Evolutionary conservation across 495 filamentous ascomycete species (phyloP).

Genomic region (Penicillium manginii): DNA sequence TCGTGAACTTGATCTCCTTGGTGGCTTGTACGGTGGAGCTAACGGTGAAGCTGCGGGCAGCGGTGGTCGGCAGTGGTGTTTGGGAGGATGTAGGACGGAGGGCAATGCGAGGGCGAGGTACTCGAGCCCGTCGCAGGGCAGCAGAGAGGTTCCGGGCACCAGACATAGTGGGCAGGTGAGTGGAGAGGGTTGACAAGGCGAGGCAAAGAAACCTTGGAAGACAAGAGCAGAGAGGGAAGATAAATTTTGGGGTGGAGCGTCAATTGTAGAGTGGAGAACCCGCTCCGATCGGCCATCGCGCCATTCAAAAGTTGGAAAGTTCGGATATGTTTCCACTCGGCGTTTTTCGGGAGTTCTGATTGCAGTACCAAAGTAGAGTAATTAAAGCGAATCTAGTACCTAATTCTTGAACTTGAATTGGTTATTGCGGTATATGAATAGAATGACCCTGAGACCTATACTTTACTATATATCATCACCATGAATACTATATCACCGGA

Average conservation of each 20-base stretch:
- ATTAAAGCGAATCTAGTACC: background rate
- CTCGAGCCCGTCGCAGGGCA: constrained; percentile 45
- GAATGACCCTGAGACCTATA: too few relatives aligned
- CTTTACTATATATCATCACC: too few relatives aligned
- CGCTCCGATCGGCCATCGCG: constrained; percentile 22
- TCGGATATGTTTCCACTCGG: constrained; percentile 21
- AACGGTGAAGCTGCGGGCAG: constrained; percentile 41
- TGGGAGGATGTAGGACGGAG: constrained; percentile 29
- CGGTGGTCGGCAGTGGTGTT: constrained; percentile 23
- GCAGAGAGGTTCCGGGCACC: constrained; percentile 41
- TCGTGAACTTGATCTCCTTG: constrained; percentile 71
- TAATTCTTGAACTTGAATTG: too few relatives aligned
- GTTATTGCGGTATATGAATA: too few relatives aligned
- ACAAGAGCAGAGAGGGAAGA: background rate
- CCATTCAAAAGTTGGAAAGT: background rate
- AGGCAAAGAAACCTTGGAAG: constrained; percentile 9
- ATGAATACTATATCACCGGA: too few relatives aligned
- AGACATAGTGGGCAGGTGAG: constrained; percentile 34
- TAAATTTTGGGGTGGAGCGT: constrained; percentile 19
- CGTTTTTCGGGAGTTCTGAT: constrained; percentile 9
- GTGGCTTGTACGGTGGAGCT: constrained; percentile 33
- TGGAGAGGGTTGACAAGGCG: constrained; percentile 2
- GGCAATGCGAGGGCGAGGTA: constrained; percentile 37
- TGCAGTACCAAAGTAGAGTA: background rate
- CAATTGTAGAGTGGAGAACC: constrained; percentile 30